Conservation (phyloP, 2,329 filamentous ascomycete genomes). For the Neofusicoccum parvum region DNA sequence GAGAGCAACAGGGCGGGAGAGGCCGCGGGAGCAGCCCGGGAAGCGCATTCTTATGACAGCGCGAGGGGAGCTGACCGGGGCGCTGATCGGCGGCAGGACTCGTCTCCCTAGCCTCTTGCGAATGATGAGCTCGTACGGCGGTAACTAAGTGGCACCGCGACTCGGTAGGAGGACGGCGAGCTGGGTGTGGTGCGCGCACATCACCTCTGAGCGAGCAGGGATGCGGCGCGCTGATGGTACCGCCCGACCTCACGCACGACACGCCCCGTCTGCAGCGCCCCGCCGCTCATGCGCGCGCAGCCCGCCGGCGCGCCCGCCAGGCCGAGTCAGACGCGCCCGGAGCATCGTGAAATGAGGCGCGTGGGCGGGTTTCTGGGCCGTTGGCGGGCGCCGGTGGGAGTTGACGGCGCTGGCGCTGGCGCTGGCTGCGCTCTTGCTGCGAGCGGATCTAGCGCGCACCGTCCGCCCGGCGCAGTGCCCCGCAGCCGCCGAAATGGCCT, state of each 20-base stretch:
- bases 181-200: conserved; percentile 18
- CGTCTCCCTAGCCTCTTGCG: conserved; percentile 15
- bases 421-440: background rate
- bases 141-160: conserved; percentile 20
- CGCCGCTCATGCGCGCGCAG: too few species aligned
- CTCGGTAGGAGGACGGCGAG: conserved; percentile 16
- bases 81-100: conserved; percentile 6
- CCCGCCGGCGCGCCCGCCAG: too few species aligned
- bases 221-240: conserved; percentile 6
- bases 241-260: conserved; percentile 6
- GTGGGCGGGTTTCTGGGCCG: background rate
- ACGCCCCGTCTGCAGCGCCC: background rate
- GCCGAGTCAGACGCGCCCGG: background rate
- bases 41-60: background rate
- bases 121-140: conserved; percentile 16
- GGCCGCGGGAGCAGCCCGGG: background rate
- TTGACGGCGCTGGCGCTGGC: background rate
- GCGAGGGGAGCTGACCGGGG: background rate
- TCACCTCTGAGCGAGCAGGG: conserved; percentile 14
- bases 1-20: background rate
- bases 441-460: conserved; percentile 14
- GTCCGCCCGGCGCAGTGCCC: conserved; percentile 4
- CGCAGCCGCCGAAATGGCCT: conserved; percentile 17
- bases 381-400: background rate
- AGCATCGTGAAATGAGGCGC: background rate